Evolutionary conservation across 805 yeast genomes (phyloP).

Genomic region (Starmerella davenportii): DNA sequence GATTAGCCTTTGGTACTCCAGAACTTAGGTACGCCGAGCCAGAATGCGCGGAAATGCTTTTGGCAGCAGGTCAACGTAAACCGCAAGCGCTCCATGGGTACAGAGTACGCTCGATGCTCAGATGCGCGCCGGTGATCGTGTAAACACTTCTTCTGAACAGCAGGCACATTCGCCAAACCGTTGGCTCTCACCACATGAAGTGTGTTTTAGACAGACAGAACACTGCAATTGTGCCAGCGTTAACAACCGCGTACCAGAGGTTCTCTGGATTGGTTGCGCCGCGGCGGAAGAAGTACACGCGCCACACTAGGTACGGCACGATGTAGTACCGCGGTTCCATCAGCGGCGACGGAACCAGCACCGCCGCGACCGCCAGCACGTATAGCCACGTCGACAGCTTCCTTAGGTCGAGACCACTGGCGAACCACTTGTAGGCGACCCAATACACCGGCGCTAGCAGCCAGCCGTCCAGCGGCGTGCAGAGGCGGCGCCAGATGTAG

Average conservation of each 20-base stretch:
- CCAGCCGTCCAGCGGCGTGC: constrained; percentile 22
- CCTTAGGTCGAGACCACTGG: constrained; percentile 18
- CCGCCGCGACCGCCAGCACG: constrained; percentile 34
- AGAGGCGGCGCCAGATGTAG: constrained; percentile 56
- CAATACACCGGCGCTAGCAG: constrained; percentile 55
- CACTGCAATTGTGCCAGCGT: constrained; percentile 33
- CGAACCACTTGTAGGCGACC: constrained; percentile 27
- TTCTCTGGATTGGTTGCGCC: constrained; percentile 33
- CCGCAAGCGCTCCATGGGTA: too few relatives aligned
- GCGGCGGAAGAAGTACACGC: constrained; percentile 31
- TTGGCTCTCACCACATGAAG: constrained; percentile 79
- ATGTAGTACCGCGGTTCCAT: constrained; percentile 90
- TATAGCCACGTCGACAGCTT: constrained; percentile 25
- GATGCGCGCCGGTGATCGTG: too few relatives aligned
- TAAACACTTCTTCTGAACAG: too few relatives aligned
- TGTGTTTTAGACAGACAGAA: constrained; percentile 50
- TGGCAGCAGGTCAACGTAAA: too few relatives aligned
- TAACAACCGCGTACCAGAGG: constrained; percentile 41
- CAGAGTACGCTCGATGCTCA: too few relatives aligned
- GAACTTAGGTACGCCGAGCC: too few relatives aligned
- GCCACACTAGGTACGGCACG: constrained; percentile 59
- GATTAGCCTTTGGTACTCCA: too few relatives aligned
- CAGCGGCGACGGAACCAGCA: constrained; percentile 75
- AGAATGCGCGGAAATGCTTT: too few relatives aligned
- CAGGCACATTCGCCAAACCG: too few relatives aligned